phyloP scores from a whole-genome alignment of 1,284 basidiomycete species.

The Tilletia caries region DNA sequence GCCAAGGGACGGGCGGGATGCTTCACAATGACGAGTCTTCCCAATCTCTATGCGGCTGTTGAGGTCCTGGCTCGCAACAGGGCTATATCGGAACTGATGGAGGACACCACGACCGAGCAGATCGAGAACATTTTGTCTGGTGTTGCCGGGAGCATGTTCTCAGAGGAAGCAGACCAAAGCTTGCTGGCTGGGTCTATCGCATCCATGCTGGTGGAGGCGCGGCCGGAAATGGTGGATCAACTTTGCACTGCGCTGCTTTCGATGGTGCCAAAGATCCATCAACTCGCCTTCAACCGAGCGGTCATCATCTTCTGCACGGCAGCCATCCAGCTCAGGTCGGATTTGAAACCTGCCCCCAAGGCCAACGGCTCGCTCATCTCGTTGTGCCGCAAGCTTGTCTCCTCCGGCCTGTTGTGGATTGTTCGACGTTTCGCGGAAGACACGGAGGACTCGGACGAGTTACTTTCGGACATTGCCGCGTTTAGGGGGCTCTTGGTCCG shows the following conservation, averaged over 20 bases:
- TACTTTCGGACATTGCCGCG: constrained; percentile 17
- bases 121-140: too few species aligned
- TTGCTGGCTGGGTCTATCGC: background rate
- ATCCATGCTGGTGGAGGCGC: constrained; percentile 24
- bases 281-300: background rate
- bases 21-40: background rate
- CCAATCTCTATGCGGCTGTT: background rate
- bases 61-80: background rate
- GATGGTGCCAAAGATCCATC: constrained; percentile 5
- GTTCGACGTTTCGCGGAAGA: constrained; percentile 55
- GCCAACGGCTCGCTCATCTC: background rate
- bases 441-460: constrained; percentile 31
- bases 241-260: constrained; percentile 32
- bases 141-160: background rate
- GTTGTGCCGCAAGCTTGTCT: background rate
- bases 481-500: constrained; percentile 3
- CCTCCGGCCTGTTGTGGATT: constrained; percentile 41
- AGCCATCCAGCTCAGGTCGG: background rate
- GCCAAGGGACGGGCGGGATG: too few species aligned
- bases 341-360: background rate
- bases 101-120: too few species aligned
- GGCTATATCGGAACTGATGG: too few species aligned
- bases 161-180: background rate
- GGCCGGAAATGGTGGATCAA: constrained; percentile 33
- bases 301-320: background rate